These are phyloP conservation scores for Leccinellum rugosiceps DNA, from an alignment of 768 basidiomycete genomes.

Conservation along the genomic window DNA sequence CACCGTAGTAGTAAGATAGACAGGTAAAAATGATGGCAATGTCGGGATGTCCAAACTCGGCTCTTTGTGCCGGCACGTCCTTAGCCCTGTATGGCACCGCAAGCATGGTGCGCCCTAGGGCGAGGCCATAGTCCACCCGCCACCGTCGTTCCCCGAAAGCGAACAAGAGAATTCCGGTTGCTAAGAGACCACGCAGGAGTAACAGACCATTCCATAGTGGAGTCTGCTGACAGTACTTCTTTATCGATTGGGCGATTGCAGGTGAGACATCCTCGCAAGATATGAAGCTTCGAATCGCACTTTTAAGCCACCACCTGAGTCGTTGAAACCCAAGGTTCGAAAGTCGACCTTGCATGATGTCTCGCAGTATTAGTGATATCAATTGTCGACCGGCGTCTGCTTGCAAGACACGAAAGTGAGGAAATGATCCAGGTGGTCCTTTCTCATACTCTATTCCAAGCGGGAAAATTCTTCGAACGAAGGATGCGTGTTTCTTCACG, in stretches of 20 bases:
- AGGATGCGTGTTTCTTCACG: constrained; percentile 15
- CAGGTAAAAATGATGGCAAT: constrained; percentile 34
- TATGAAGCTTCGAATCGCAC: constrained; percentile 23
- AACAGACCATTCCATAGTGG: constrained; percentile 24
- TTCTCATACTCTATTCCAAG: constrained; percentile 17
- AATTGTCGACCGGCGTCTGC: constrained; percentile 8
- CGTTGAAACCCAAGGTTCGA: constrained; percentile 16
- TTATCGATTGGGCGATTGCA: not conserved
- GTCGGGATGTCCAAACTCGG: constrained; percentile 40
- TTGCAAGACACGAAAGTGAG: constrained; percentile 22
- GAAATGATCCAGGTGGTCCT: constrained; percentile 16
- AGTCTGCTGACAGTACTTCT: constrained; percentile 1
- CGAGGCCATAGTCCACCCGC: constrained; percentile 39
- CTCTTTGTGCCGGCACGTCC: constrained; percentile 34
- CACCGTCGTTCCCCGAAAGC: constrained; percentile 34
- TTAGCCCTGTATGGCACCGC: constrained; percentile 40
- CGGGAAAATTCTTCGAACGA: constrained; percentile 1
- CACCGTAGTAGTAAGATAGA: constrained; percentile 38
- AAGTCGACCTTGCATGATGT: constrained; percentile 16
- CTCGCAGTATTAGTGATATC: constrained; percentile 8
- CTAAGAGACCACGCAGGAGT: constrained; percentile 34
- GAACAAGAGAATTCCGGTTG: constrained; percentile 29
- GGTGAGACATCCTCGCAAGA: constrained; percentile 5
- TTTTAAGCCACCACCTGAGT: not conserved
- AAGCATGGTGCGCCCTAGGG: constrained; percentile 30